Evolutionary conservation across 2,329 filamentous ascomycete genomes (phyloP).

Genomic region (Teratosphaeria gauchensis): DNA sequence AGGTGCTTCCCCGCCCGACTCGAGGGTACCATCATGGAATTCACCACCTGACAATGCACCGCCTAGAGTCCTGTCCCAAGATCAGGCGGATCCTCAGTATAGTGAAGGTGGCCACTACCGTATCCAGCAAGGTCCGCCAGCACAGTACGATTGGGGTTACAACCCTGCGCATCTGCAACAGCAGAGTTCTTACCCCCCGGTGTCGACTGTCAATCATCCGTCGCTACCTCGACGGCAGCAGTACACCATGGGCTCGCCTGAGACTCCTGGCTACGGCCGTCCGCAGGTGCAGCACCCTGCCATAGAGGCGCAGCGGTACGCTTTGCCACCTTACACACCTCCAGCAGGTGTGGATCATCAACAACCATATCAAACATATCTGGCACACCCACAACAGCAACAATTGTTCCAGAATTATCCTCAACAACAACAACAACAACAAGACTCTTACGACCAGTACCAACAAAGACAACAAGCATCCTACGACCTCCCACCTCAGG

Average conservation of each 20-base stretch:
- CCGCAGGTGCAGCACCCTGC: not conserved
- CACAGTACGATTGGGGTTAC: not conserved
- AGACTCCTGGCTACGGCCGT: not conserved
- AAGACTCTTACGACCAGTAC: not conserved
- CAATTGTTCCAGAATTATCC: not conserved
- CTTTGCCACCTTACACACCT: not conserved
- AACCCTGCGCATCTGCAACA: no score
- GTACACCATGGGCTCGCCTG: not conserved
- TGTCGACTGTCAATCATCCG: not conserved
- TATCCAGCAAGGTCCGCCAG: not conserved
- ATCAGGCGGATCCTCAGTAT: not conserved
- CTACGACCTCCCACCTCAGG: conserved; percentile 6
- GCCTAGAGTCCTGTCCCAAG: not conserved
- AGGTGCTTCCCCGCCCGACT: not conserved
- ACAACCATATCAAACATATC: not conserved
- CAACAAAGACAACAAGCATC: conserved; percentile 1
- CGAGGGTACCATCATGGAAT: not conserved
- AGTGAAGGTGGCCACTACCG: not conserved
- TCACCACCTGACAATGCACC: not conserved
- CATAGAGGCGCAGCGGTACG: not conserved
- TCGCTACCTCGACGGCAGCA: not conserved
- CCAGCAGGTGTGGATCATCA: not conserved
- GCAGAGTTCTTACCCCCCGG: not conserved
- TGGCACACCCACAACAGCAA: conserved; percentile 1
- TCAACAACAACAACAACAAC: not conserved